Evolutionary conservation across 202 grass and related monocot species (phyloP).

Genomic region (Zizania palustris): DNA sequence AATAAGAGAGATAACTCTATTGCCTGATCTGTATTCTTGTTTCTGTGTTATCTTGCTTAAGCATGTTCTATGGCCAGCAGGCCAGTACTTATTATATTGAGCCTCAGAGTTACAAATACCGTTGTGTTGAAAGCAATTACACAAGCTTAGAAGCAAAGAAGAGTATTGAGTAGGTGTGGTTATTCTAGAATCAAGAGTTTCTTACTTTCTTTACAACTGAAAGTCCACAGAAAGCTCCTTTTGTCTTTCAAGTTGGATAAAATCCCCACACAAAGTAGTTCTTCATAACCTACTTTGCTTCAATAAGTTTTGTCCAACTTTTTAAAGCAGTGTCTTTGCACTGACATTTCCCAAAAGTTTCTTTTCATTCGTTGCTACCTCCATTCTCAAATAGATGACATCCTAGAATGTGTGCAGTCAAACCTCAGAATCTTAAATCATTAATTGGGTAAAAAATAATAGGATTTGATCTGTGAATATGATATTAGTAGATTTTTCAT

Average conservation of each 20-base stretch:
- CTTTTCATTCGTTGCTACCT: slow-evolving; percentile 8
- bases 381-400: no score
- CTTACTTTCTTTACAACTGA: slow-evolving; percentile 22
- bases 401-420: no score
- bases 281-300: slow-evolving; percentile 38
- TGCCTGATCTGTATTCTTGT: slow-evolving; percentile 30
- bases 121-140: slow-evolving; percentile 41
- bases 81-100: slow-evolving; percentile 64
- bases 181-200: slow-evolving; percentile 33
- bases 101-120: background rate
- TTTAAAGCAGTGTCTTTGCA: slow-evolving; percentile 52
- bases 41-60: slow-evolving; percentile 46
- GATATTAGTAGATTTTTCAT: no score
- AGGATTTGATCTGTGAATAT: no score
- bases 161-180: slow-evolving; percentile 41
- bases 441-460: no score
- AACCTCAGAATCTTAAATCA: no score
- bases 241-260: slow-evolving; percentile 29
- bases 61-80: slow-evolving; percentile 29
- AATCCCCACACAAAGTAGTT: slow-evolving; percentile 46
- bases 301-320: slow-evolving; percentile 52
- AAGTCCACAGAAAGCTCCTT: slow-evolving; percentile 41
- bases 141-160: slow-evolving; percentile 50
- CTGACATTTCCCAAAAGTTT: slow-evolving; percentile 49
- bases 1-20: slow-evolving; percentile 16